Percentiles rank a stretch among this genome's conserved stretches.
Evolutionary conservation across 768 basidiomycete species (phyloP).

Genomic region (Mycena amicta): DNA sequence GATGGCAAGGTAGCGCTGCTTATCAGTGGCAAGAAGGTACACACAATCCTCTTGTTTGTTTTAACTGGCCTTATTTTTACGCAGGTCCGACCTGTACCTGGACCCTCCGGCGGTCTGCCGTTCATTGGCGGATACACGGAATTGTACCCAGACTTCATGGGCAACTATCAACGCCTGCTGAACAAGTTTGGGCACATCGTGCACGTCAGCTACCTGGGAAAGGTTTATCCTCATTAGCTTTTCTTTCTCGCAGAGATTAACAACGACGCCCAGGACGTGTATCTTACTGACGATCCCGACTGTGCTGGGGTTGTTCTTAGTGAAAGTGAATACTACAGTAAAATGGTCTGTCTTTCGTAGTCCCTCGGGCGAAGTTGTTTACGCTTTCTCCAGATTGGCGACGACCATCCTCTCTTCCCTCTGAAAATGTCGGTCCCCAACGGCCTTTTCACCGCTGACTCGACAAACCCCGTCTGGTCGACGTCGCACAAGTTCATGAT

Average conservation of each 20-base stretch:
- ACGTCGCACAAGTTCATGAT: slow-evolving; percentile 22
- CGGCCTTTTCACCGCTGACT: slow-evolving; percentile 20
- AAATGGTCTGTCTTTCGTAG: background rate
- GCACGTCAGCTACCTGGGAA: slow-evolving; percentile 16
- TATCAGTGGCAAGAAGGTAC: slow-evolving; percentile 16
- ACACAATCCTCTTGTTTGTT: background rate
- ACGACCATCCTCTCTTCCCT: slow-evolving; percentile 18
- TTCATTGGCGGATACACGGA: slow-evolving; percentile 21
- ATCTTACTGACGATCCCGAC: slow-evolving; percentile 20
- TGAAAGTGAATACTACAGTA: slow-evolving; percentile 18
- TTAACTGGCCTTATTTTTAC: no score
- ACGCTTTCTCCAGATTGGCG: slow-evolving; percentile 12
- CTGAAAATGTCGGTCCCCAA: slow-evolving; percentile 11
- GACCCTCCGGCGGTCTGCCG: slow-evolving; percentile 17
- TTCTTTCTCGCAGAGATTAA: background rate
- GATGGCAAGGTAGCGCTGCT: slow-evolving; percentile 7
- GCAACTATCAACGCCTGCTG: slow-evolving; percentile 21
- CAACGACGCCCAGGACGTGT: slow-evolving; percentile 2
- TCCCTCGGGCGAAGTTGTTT: background rate
- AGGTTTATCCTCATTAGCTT: background rate
- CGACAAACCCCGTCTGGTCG: slow-evolving; percentile 13
- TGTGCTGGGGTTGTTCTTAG: slow-evolving; percentile 12
- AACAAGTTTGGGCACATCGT: slow-evolving; percentile 17
- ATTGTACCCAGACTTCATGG: slow-evolving; percentile 21
- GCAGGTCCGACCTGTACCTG: slow-evolving; percentile 18